Conservation (phyloP, 1,284 basidiomycete genomes). For the Fistulina hepatica region DNA sequence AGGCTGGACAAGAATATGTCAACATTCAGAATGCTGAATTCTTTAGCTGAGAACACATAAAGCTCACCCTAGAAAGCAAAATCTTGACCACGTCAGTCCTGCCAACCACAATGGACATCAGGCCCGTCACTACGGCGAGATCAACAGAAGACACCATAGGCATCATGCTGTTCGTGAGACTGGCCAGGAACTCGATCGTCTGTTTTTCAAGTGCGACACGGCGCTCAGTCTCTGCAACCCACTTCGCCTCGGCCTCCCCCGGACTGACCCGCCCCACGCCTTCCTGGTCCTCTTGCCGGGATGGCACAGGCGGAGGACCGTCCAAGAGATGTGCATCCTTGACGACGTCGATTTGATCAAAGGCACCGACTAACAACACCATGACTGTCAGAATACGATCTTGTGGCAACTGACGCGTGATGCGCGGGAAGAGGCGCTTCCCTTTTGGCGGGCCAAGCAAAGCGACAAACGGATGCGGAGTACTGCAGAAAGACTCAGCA, state of each 20-base stretch:
- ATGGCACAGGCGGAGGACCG: constrained; percentile 14
- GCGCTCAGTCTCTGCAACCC: too few species aligned
- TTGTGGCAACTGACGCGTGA: constrained; percentile 76
- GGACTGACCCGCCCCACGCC: too few species aligned
- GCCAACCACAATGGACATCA: constrained; percentile 79
- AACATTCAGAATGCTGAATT: constrained; percentile 1
- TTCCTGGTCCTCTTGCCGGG: constrained; percentile 56
- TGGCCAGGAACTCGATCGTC: constrained; percentile 81
- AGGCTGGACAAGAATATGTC: constrained; percentile 46
- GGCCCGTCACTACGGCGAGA: constrained; percentile 76
- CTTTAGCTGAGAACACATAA: constrained; percentile 1
- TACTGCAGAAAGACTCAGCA: constrained; percentile 30
- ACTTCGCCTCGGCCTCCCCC: constrained; percentile 62
- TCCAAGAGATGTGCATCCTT: constrained; percentile 64
- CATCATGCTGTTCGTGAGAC: constrained; percentile 80
- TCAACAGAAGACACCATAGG: constrained; percentile 71
- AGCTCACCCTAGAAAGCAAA: constrained; percentile 64
- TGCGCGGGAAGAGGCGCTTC: constrained; percentile 83
- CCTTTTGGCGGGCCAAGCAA: constrained; percentile 86
- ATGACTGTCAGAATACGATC: constrained; percentile 80
- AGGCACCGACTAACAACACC: constrained; percentile 89
- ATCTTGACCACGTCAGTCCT: constrained; percentile 68
- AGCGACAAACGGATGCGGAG: constrained; percentile 95
- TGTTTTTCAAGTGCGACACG: too few species aligned
- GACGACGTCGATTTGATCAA: constrained; percentile 88